These are phyloP conservation scores for Candolleomyces eurysporus DNA, from an alignment of 768 basidiomycete species.

Conservation along the genomic window DNA sequence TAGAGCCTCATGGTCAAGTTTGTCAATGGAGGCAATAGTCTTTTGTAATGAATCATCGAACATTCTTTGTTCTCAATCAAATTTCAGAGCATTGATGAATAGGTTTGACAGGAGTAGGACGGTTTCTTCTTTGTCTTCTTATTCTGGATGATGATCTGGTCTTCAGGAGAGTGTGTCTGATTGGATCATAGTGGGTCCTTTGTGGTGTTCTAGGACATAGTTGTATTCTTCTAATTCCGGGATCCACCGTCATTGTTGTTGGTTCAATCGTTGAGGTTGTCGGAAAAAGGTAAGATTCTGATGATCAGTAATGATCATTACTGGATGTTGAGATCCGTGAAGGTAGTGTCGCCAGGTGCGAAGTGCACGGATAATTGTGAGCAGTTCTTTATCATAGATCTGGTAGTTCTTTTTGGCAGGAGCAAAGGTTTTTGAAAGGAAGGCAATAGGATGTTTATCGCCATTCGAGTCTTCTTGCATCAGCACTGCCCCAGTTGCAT, in stretches of 20 bases:
- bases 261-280: slow-evolving; percentile 7
- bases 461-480: not conserved
- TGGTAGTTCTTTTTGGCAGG: not conserved
- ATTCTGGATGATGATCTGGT: too few species aligned
- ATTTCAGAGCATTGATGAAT: slow-evolving; percentile 13
- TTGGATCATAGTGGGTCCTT: slow-evolving; percentile 14
- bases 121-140: too few species aligned
- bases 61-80: slow-evolving; percentile 10
- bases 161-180: slow-evolving; percentile 14
- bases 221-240: slow-evolving; percentile 10
- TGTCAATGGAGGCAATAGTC: not conserved
- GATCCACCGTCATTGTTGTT: slow-evolving; percentile 13
- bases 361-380: slow-evolving; percentile 3
- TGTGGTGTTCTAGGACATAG: slow-evolving; percentile 26
- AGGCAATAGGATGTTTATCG: not conserved
- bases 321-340: not conserved
- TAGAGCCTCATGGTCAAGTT: not conserved
- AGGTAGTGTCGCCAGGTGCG: not conserved
- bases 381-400: slow-evolving; percentile 1
- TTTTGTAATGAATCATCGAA: slow-evolving; percentile 12
- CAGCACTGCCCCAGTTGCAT: not conserved
- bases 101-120: too few species aligned
- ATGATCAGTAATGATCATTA: not conserved
- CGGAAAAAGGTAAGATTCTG: too few species aligned
- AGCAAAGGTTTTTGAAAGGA: not conserved